Evolutionary conservation across 257 asterid species (phyloP), one percentile per base, ranked within the genome.

Genomic region (Nicotiana attenuata): DNA sequence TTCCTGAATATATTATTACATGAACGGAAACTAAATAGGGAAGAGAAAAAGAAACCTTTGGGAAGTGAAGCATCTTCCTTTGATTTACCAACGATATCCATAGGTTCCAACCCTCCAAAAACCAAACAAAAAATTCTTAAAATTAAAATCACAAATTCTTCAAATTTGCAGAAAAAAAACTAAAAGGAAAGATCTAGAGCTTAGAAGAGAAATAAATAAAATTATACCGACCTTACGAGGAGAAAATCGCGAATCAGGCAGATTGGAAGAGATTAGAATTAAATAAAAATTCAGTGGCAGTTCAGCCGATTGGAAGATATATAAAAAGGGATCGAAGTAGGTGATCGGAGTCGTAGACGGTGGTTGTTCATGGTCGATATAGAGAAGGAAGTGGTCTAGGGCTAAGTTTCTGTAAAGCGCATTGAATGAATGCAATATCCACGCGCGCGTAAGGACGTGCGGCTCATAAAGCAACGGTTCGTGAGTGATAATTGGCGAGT

Each of bases 51-150:
- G 28, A 15, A 82, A 94, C 98, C 98, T 89, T 96, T 96, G n/a
- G 99, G 99, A 56, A 96, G 96, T 71, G 99, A 96, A 64, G 99
- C 99, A 76, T 96, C 99, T 87, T 96, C 99, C 82, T 96, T 96
- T 19, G 96, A 85, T 87, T 88, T 88, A 59, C 98, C 97, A 59
- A 96, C 97, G 82, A 96, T 96, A 84, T 96, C 99, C 96, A 92
- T 91, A 60, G 99, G 93, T 76, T 96, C 99, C 99, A 52, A 64
- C 69, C 73, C 83, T 93, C 85, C 83, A 80, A 89, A 69, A 77
- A 75, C 33, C 65, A 82, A 81, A 41, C 10, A 0, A 45, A 71
- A 38, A 67, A 35, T 38, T 47, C 55, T 67, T 67, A 15, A 17
- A 67, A 14, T 13, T 52, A 13, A 38, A 52, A 2, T 52, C 57